phyloP scores from a whole-genome alignment of 306 rosid species.

The Sesbania bispinosa region DNA sequence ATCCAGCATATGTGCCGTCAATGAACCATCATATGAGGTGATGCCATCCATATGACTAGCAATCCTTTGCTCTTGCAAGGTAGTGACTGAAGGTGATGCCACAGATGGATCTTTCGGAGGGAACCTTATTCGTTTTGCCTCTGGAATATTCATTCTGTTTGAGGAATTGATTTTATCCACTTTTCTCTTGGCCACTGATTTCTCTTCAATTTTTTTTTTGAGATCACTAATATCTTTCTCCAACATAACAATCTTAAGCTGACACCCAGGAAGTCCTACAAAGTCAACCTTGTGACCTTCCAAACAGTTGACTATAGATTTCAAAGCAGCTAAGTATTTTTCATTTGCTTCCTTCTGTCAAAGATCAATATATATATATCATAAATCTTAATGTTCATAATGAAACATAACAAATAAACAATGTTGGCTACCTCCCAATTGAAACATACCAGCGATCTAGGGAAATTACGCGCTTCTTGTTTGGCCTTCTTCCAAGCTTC shows the following conservation, averaged over 20 bases:
- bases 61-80: slow-evolving; percentile 42
- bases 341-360: slow-evolving; percentile 42
- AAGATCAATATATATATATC: slow-evolving; percentile 20
- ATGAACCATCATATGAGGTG: too few relatives aligned
- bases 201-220: slow-evolving; percentile 32
- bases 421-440: background rate
- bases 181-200: slow-evolving; percentile 38
- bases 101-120: slow-evolving; percentile 24
- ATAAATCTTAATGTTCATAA: slow-evolving; percentile 8
- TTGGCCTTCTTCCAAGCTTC: slow-evolving; percentile 46
- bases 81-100: slow-evolving; percentile 28
- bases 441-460: slow-evolving; percentile 35
- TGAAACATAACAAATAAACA: slow-evolving; percentile 2
- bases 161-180: slow-evolving; percentile 27
- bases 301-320: slow-evolving; percentile 48
- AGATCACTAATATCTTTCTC: slow-evolving; percentile 40
- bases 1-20: slow-evolving; percentile 24
- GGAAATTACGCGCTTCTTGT: slow-evolving; percentile 18
- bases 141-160: slow-evolving; percentile 26
- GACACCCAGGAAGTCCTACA: slow-evolving; percentile 43
- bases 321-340: slow-evolving; percentile 54
- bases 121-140: slow-evolving; percentile 40
- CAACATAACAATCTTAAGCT: slow-evolving; percentile 42
- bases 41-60: slow-evolving; percentile 30
- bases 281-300: slow-evolving; percentile 48